Conservation (phyloP, 2,329 filamentous ascomycete genomes). For the Akanthomyces lecanii region DNA sequence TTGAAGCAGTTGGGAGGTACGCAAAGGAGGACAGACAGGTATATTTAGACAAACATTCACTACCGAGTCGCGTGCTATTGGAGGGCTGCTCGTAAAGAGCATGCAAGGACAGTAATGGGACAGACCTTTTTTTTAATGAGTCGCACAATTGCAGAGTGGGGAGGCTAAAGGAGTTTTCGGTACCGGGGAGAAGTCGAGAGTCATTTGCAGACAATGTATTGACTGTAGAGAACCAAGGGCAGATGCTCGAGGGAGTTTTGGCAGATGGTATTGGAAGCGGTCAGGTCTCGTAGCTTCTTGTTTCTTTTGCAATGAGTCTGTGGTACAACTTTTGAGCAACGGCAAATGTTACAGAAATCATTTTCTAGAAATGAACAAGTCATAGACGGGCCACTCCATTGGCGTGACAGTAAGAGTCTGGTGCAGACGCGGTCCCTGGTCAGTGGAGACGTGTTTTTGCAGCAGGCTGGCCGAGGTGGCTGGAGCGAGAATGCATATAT, state of each 20-base stretch:
- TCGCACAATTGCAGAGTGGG: conserved; percentile 10
- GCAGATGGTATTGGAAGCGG: background rate
- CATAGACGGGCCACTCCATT: background rate
- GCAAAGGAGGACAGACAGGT: background rate
- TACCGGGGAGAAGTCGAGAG: background rate
- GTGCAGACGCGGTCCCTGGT: conserved; percentile 17
- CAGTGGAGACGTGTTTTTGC: conserved; percentile 17
- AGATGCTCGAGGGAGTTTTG: background rate
- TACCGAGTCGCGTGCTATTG: background rate
- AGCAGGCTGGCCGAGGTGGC: conserved; percentile 8
- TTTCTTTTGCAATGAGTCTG: background rate
- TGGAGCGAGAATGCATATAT: background rate
- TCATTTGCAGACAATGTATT: background rate
- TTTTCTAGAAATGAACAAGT: conserved; percentile 1
- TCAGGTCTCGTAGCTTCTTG: background rate
- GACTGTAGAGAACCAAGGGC: background rate
- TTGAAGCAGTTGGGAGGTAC: background rate
- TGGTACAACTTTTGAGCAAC: background rate
- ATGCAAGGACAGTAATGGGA: background rate
- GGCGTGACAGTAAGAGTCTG: background rate
- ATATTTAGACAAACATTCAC: background rate
- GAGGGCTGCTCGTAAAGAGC: conserved; percentile 3
- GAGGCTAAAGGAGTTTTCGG: background rate
- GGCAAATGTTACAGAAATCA: background rate
- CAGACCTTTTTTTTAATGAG: background rate